Evolutionary conservation across 257 asterid genomes (phyloP).

Genomic region (Echites panduratus): DNA sequence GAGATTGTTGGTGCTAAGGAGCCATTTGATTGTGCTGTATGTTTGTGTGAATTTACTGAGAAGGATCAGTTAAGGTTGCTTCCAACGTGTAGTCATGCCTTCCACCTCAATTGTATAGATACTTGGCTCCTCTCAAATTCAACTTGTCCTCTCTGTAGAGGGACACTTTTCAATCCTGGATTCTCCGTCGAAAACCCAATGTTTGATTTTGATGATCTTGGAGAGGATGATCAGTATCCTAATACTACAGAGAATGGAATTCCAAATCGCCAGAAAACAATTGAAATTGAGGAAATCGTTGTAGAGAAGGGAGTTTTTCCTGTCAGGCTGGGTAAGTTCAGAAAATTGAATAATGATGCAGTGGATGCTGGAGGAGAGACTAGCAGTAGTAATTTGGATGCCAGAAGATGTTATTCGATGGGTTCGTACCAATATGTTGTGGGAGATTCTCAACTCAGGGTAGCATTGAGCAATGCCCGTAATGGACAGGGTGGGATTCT

Average conservation of each 20-base stretch:
- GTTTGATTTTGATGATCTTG: slow-evolving; percentile 56
- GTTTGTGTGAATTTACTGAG: slow-evolving; percentile 74
- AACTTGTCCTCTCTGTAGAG: slow-evolving; percentile 90
- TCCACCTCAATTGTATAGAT: slow-evolving; percentile 78
- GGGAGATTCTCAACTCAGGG: slow-evolving; percentile 63
- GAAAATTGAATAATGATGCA: slow-evolving; percentile 32
- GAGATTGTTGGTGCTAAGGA: slow-evolving; percentile 82
- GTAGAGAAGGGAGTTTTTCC: slow-evolving; percentile 53
- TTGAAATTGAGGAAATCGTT: slow-evolving; percentile 51
- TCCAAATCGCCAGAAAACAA: slow-evolving; percentile 44
- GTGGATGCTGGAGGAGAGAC: slow-evolving; percentile 56
- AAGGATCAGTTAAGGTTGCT: slow-evolving; percentile 79
- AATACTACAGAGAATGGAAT: slow-evolving; percentile 32
- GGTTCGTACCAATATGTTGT: slow-evolving; percentile 95
- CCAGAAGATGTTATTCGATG: slow-evolving; percentile 85
- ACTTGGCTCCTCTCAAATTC: slow-evolving; percentile 97
- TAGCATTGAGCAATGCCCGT: slow-evolving; percentile 49
- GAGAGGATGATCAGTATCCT: slow-evolving; percentile 55
- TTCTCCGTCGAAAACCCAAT: slow-evolving; percentile 73
- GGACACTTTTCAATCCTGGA: slow-evolving; percentile 65
- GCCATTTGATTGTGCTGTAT: slow-evolving; percentile 93
- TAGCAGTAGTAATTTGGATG: slow-evolving; percentile 82
- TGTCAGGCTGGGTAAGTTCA: slow-evolving; percentile 65
- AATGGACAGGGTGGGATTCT: slow-evolving; percentile 19
- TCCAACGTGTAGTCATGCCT: slow-evolving; percentile 91